phyloP scores from a whole-genome alignment of 768 basidiomycete species.

The Stropharia rugosoannulata region DNA sequence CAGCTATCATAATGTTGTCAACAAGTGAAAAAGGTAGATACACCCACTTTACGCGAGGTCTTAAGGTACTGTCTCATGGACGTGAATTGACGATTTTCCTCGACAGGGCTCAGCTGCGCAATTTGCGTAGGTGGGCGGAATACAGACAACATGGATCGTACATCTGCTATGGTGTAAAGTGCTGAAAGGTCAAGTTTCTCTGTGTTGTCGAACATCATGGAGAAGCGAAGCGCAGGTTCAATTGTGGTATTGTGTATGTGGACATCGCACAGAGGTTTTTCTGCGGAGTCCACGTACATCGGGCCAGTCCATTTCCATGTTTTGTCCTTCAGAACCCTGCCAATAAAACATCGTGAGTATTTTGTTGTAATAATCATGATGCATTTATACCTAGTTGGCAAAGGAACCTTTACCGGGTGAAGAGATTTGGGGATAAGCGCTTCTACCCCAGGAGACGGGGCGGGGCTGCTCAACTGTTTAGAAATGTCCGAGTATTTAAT shows the following conservation, averaged over 20 bases:
- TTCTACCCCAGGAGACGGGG: background rate
- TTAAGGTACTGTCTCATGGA: slow-evolving; percentile 46
- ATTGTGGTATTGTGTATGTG: slow-evolving; percentile 45
- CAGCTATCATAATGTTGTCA: background rate
- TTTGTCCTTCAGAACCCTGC: slow-evolving; percentile 25
- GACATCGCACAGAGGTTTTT: slow-evolving; percentile 46
- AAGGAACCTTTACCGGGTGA: background rate
- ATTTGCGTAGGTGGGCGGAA: slow-evolving; percentile 52
- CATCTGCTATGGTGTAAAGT: slow-evolving; percentile 48
- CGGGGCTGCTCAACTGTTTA: background rate
- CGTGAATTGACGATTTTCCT: slow-evolving; percentile 39
- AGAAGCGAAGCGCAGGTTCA: slow-evolving; percentile 41
- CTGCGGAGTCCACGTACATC: slow-evolving; percentile 40
- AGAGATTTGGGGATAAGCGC: background rate
- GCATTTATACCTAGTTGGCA: slow-evolving; percentile 28
- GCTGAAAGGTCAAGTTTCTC: slow-evolving; percentile 44
- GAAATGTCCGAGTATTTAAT: background rate
- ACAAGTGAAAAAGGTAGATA: background rate
- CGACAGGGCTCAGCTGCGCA: slow-evolving; percentile 44
- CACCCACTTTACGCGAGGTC: slow-evolving; percentile 44
- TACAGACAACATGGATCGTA: slow-evolving; percentile 45
- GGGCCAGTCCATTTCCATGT: slow-evolving; percentile 69
- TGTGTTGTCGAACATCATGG: slow-evolving; percentile 38
- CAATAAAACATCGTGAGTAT: background rate
- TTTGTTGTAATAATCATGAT: background rate